Evolutionary conservation across 2,329 filamentous ascomycete species (phyloP).

Genomic region (Rhytidhysteron rufulum): DNA sequence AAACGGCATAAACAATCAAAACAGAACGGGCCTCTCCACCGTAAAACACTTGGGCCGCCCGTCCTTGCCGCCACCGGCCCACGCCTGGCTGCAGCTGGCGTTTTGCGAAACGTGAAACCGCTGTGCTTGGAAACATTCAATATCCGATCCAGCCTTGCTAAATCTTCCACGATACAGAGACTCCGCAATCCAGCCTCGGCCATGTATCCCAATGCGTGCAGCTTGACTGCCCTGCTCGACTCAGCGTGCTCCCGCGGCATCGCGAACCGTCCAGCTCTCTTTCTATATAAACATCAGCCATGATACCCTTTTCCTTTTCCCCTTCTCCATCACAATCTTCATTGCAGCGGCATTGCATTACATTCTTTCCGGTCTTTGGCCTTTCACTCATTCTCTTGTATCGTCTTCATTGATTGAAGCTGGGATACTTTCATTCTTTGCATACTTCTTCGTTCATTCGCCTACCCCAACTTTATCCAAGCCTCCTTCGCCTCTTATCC

Average conservation of each 20-base stretch:
- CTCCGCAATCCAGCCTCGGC: background rate
- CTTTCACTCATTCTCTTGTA: constrained; percentile 18
- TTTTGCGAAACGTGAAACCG: background rate
- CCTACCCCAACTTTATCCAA: constrained; percentile 5
- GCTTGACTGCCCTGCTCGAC: background rate
- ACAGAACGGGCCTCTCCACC: background rate
- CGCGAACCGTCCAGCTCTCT: background rate
- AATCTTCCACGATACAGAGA: background rate
- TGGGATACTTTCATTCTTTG: constrained; percentile 13
- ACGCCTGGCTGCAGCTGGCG: background rate
- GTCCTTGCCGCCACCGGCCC: background rate
- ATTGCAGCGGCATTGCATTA: background rate
- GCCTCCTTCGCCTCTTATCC: constrained; percentile 1
- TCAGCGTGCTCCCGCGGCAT: background rate
- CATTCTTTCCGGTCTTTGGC: background rate
- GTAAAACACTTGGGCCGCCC: background rate
- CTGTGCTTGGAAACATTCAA: background rate
- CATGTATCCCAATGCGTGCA: background rate
- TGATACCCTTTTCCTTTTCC: background rate
- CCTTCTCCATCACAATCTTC: background rate
- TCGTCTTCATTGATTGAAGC: constrained; percentile 25
- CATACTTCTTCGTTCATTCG: constrained; percentile 16
- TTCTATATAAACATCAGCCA: background rate
- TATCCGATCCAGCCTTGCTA: background rate
- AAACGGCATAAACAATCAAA: background rate